These are phyloP conservation scores for Kwoniella dejecticola DNA, from an alignment of 768 basidiomycete genomes.

Conservation along the genomic window DNA sequence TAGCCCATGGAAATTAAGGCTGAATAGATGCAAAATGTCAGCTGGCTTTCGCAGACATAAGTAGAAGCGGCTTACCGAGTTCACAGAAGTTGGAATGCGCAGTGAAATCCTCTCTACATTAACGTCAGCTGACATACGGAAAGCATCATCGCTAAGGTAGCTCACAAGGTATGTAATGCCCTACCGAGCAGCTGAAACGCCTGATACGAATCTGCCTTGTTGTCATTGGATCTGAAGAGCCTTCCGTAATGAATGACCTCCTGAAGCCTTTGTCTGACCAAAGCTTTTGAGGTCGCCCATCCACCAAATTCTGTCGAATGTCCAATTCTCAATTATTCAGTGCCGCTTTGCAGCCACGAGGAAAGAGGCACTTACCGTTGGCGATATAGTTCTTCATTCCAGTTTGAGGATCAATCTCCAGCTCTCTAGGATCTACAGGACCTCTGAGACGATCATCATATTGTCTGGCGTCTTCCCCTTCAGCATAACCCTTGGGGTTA, in stretches of 20 bases:
- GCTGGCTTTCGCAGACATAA: too few species aligned
- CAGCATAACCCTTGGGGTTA: slow-evolving; percentile 83
- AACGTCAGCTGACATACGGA: slow-evolving; percentile 9
- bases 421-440: slow-evolving; percentile 79
- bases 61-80: slow-evolving; percentile 55
- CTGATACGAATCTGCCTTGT: slow-evolving; percentile 58
- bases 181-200: slow-evolving; percentile 74
- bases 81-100: slow-evolving; percentile 82
- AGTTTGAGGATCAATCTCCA: slow-evolving; percentile 77
- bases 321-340: not conserved
- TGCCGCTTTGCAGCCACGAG: not conserved
- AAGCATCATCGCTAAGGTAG: not conserved
- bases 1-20: slow-evolving; percentile 74
- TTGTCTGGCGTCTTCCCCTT: slow-evolving; percentile 75
- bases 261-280: slow-evolving; percentile 66
- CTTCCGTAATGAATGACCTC: slow-evolving; percentile 79
- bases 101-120: slow-evolving; percentile 72
- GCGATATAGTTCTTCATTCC: slow-evolving; percentile 91
- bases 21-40: not conserved
- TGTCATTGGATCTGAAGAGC: slow-evolving; percentile 59
- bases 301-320: slow-evolving; percentile 57
- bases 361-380: slow-evolving; percentile 58
- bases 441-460: slow-evolving; percentile 76
- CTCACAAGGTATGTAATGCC: slow-evolving; percentile 49
- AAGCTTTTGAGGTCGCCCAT: slow-evolving; percentile 75